Percentiles rank a stretch among this genome's conserved stretches.
Conservation (phyloP, 2,329 filamentous ascomycete genomes). For the Apiospora koreana region DNA sequence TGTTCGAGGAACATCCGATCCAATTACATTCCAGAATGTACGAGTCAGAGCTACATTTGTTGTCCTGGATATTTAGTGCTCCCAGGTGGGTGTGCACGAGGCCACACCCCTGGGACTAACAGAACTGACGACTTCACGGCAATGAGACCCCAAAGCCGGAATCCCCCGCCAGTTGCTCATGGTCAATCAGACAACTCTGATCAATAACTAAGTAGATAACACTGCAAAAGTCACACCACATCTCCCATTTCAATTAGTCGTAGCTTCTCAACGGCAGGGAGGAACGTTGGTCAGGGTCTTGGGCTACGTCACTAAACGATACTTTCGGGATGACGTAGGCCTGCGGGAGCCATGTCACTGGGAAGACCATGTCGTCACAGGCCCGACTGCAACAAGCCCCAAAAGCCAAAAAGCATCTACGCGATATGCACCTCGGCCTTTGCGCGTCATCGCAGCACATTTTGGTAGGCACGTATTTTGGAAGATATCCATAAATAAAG, state of each 20-base stretch:
- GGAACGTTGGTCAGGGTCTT: background rate
- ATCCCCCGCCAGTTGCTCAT: background rate
- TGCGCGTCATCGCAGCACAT: conserved; percentile 1
- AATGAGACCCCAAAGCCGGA: background rate
- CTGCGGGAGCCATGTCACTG: conserved; percentile 4
- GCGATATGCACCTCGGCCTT: background rate
- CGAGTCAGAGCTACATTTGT: background rate
- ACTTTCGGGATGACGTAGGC: conserved; percentile 10
- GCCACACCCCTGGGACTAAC: background rate
- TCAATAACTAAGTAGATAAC: background rate
- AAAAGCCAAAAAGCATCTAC: background rate
- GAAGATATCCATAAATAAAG: background rate
- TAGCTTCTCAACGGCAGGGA: background rate
- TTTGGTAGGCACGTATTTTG: background rate
- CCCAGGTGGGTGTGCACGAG: background rate
- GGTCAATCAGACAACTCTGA: background rate
- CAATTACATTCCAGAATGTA: background rate
- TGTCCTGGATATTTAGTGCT: background rate
- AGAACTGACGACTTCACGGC: background rate
- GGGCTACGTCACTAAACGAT: background rate
- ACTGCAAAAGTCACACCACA: background rate
- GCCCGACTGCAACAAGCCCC: background rate
- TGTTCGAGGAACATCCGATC: background rate
- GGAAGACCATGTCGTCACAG: conserved; percentile 4
- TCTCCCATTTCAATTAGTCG: background rate